Conservation (phyloP, 148 eudicot species). For the Camellia lanceoleosa region DNA sequence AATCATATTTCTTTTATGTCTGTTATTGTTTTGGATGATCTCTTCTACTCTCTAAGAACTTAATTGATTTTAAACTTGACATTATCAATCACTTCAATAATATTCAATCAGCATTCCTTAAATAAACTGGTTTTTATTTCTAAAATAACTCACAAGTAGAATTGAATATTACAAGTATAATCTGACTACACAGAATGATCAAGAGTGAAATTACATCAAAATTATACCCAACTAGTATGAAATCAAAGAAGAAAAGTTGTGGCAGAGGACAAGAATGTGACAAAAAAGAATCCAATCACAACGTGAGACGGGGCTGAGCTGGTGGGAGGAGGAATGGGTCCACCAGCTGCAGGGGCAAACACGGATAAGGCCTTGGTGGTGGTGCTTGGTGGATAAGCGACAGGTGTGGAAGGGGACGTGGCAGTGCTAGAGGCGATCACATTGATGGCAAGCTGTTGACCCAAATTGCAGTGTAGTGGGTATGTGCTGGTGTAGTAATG, state of each 20-base stretch:
- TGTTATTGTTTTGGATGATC: too few species aligned
- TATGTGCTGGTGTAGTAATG: conserved; percentile 37
- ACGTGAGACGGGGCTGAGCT: conserved; percentile 18
- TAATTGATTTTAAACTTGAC: too few species aligned
- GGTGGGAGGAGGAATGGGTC: neutral
- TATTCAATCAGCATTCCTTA: too few species aligned
- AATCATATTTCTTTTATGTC: too few species aligned
- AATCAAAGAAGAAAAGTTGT: conserved; percentile 6
- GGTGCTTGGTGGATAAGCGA: conserved; percentile 15
- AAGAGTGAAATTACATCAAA: neutral
- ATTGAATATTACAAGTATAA: neutral
- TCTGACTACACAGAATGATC: neutral
- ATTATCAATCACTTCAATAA: too few species aligned
- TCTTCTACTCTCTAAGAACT: too few species aligned
- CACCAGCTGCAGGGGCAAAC: neutral
- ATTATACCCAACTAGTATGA: neutral
- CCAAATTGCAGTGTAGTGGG: conserved; percentile 28
- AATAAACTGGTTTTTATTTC: too few species aligned
- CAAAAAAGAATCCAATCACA: conserved; percentile 4
- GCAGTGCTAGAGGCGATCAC: conserved; percentile 22
- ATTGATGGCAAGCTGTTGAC: conserved; percentile 41
- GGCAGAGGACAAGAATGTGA: conserved; percentile 20
- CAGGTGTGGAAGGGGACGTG: conserved; percentile 9
- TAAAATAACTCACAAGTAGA: neutral
- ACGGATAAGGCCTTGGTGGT: neutral